These are phyloP conservation scores for Ogataea trehaloabstinens DNA, from an alignment of 805 yeast genomes.

Conservation along the genomic window DNA sequence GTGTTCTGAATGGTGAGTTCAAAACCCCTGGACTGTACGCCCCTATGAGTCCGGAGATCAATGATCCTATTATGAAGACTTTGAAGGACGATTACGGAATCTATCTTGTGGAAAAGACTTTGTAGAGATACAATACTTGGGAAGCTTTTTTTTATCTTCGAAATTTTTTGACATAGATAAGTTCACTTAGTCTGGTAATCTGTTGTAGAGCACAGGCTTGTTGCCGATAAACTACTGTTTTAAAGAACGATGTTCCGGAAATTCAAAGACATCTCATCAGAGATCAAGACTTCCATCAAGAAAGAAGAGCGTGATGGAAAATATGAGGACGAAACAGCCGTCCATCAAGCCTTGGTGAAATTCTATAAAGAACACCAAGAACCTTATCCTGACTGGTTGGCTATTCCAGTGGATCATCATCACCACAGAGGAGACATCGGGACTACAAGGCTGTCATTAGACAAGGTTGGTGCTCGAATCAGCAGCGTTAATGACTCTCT, in stretches of 20 bases:
- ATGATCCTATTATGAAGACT: constrained; percentile 86
- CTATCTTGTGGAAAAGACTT: constrained; percentile 83
- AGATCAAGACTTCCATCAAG: constrained; percentile 23
- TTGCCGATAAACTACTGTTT: no score
- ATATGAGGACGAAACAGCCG: constrained; percentile 32
- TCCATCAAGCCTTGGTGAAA: constrained; percentile 30
- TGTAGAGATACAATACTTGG: constrained; percentile 28
- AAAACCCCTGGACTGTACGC: constrained; percentile 84
- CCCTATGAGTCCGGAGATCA: constrained; percentile 88
- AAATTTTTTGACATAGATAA: constrained; percentile 1
- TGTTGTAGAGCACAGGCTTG: no score
- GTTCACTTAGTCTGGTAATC: constrained; percentile 9
- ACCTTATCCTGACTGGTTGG: constrained; percentile 31
- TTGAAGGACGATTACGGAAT: constrained; percentile 89
- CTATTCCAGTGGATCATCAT: constrained; percentile 5
- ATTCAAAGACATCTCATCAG: constrained; percentile 21
- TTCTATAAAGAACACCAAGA: constrained; percentile 23
- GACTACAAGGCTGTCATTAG: constrained; percentile 3
- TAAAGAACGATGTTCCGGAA: constrained; percentile 23
- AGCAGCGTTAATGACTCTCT: constrained; percentile 9
- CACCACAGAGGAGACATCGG: neutral
- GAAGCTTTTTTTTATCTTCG: neutral
- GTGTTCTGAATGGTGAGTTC: constrained; percentile 77
- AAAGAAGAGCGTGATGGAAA: constrained; percentile 35
- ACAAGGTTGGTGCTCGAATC: constrained; percentile 13